phyloP scores from a whole-genome alignment of 192 early-diverging fungal genomes.

The Diversispora epigaea region DNA sequence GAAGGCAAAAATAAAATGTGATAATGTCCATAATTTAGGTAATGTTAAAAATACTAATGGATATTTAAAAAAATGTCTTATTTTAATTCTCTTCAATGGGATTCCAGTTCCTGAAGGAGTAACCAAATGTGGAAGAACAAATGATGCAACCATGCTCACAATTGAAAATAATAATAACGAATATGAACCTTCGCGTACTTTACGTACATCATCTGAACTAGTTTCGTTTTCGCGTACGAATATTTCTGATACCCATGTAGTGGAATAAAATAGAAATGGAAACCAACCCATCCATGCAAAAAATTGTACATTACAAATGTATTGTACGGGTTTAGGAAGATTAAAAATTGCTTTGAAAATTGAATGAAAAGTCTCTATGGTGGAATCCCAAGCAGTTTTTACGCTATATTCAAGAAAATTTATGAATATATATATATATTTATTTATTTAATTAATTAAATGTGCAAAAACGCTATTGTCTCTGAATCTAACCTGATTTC shows the following conservation, averaged over 20 bases:
- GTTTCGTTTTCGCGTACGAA: constrained; percentile 36
- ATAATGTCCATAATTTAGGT: constrained; percentile 68
- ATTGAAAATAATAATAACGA: constrained; percentile 82
- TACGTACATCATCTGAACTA: constrained; percentile 49
- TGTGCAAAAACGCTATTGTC: too few relatives aligned
- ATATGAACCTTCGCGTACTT: constrained; percentile 76
- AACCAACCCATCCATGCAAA: constrained; percentile 98
- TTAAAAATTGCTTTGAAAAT: constrained; percentile 51
- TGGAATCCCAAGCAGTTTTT: neutral
- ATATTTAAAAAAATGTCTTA: constrained; percentile 27
- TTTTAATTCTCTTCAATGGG: neutral
- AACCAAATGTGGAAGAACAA: constrained; percentile 49
- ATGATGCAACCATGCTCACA: constrained; percentile 63
- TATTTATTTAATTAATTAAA: neutral
- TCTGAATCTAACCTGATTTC: neutral
- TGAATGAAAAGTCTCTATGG: constrained; percentile 27
- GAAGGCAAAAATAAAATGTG: constrained; percentile 65
- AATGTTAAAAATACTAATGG: constrained; percentile 42
- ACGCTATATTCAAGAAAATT: neutral
- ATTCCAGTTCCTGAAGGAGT: constrained; percentile 27
- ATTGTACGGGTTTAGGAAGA: constrained; percentile 71
- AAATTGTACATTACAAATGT: constrained; percentile 89
- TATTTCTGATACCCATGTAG: constrained; percentile 58
- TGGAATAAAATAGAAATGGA: constrained; percentile 84
- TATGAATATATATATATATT: constrained; percentile 11